phyloP scores from a whole-genome alignment of 2,329 filamentous ascomycete genomes.

The Talaromyces sp. region DNA sequence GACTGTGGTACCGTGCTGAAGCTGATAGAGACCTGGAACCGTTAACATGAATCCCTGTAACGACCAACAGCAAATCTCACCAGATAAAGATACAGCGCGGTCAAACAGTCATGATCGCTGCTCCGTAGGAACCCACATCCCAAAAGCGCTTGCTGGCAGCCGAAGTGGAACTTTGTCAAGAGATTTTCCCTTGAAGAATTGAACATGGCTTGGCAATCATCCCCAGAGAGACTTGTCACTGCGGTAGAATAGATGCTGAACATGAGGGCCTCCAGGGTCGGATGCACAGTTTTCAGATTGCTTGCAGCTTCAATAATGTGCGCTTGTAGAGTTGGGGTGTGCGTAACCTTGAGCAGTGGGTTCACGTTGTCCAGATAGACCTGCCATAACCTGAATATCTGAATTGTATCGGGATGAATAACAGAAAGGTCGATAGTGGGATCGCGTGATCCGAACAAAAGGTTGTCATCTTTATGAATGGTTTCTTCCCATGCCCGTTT shows the following conservation, averaged over 20 bases:
- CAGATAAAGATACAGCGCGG: slow-evolving; percentile 55
- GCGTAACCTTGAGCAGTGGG: slow-evolving; percentile 66
- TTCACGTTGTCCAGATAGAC: slow-evolving; percentile 69
- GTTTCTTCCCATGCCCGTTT: slow-evolving; percentile 50
- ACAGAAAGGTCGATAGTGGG: slow-evolving; percentile 46
- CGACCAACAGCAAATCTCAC: slow-evolving; percentile 37
- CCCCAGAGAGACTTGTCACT: slow-evolving; percentile 54
- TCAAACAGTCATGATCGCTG: slow-evolving; percentile 48
- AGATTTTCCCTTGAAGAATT: slow-evolving; percentile 40
- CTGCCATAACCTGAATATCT: slow-evolving; percentile 59
- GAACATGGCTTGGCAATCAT: slow-evolving; percentile 52
- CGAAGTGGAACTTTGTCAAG: slow-evolving; percentile 44
- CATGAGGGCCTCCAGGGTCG: slow-evolving; percentile 64
- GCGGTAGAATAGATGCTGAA: slow-evolving; percentile 68
- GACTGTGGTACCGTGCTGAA: slow-evolving; percentile 61
- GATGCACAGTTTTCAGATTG: slow-evolving; percentile 54
- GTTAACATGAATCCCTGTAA: slow-evolving; percentile 22
- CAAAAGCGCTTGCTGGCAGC: slow-evolving; percentile 49
- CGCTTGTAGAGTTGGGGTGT: slow-evolving; percentile 64
- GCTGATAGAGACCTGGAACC: slow-evolving; percentile 54
- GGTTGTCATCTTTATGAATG: slow-evolving; percentile 45
- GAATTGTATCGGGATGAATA: slow-evolving; percentile 62
- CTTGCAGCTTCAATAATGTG: slow-evolving; percentile 63
- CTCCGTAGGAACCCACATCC: slow-evolving; percentile 46
- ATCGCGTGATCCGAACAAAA: slow-evolving; percentile 54